Percentiles rank a stretch among this genome's conserved stretches.
Evolutionary conservation across 768 basidiomycete species (phyloP).

Genomic region (Trametes punicea): DNA sequence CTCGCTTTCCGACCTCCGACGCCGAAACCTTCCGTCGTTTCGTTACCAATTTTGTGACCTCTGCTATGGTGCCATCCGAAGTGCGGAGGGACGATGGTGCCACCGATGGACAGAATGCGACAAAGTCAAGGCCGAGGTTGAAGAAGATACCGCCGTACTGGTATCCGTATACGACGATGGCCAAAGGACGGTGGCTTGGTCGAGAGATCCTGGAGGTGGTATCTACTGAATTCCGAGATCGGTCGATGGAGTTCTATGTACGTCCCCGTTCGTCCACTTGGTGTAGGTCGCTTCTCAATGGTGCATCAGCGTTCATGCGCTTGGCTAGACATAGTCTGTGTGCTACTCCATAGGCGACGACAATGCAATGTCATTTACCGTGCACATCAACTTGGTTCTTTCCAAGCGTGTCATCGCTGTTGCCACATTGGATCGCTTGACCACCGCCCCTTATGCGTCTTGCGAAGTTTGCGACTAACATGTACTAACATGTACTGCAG

Average conservation of each 20-base stretch:
- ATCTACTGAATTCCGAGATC: slow-evolving; percentile 90
- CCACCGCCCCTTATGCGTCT: too few species aligned
- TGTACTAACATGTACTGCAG: slow-evolving; percentile 31
- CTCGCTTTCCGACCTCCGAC: slow-evolving; percentile 47
- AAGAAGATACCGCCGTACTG: slow-evolving; percentile 87
- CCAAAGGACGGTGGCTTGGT: slow-evolving; percentile 87
- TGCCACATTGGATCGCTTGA: background rate
- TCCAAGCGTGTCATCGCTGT: background rate
- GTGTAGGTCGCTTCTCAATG: background rate
- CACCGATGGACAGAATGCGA: background rate
- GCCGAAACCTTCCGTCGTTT: slow-evolving; percentile 56
- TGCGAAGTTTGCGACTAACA: background rate
- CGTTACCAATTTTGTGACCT: slow-evolving; percentile 48
- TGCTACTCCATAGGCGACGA: background rate
- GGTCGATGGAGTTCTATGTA: slow-evolving; percentile 95
- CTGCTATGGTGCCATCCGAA: slow-evolving; percentile 38
- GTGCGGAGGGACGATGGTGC: background rate
- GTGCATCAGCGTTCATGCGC: background rate
- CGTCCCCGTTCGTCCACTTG: slow-evolving; percentile 31
- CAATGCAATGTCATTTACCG: background rate
- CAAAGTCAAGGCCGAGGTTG: slow-evolving; percentile 39
- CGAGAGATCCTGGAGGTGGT: slow-evolving; percentile 88
- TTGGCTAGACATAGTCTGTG: background rate
- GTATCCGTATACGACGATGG: slow-evolving; percentile 92
- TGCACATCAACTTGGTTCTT: background rate